Base-by-base conservation (phyloP, 345 rosid genomes). In the Acer saccharum region DNA sequence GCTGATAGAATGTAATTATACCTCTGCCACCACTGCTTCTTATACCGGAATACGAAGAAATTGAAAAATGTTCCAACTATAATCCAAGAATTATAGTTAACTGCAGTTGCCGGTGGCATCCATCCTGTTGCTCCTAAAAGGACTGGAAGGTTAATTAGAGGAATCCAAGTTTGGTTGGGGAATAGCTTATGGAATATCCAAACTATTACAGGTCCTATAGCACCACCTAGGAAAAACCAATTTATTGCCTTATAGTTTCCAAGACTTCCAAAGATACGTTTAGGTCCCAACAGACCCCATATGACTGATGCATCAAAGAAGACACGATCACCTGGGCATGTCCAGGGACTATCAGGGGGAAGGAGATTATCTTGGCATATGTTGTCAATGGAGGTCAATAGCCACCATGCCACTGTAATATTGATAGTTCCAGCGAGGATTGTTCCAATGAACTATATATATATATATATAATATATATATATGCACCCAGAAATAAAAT, bases 301-400 rank as follows among this genome's bases (percentile, higher is more conserved):
- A 93, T 95, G 65, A 92, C 95, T 5, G 97, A 89, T 48, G 98
- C 98, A 77, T 95, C 97, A 52, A 93, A 93, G 92, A 95, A 93
- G 75, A 95, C 95, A 57, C 93, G 79, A 69, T 93, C 97, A 39
- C 84, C 71, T 0, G 98, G 98, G 81, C 98, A 93, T 77, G 97
- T 93, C 98, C 97, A 95, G 9, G 95, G 97, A 84, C 97, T 92
- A 80, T 88, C 78, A 0, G 85, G 73, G 0, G 97, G 92, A 60
- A 95, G 89, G 74, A 89, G 91, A 35, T 90, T 88, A 35, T 92
- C 98, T 72, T 87, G 92, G 82, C 98, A 95, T 84, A 93, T 92
- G 83, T 93, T 87, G 32, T 83, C 76, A 32, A 93, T 83, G 48
- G 98, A 87, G 77, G 50, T 88, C 82, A 92, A 84, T 79, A 88